phyloP scores from a whole-genome alignment of 805 yeast species.

The Zygoascus tannicola region DNA sequence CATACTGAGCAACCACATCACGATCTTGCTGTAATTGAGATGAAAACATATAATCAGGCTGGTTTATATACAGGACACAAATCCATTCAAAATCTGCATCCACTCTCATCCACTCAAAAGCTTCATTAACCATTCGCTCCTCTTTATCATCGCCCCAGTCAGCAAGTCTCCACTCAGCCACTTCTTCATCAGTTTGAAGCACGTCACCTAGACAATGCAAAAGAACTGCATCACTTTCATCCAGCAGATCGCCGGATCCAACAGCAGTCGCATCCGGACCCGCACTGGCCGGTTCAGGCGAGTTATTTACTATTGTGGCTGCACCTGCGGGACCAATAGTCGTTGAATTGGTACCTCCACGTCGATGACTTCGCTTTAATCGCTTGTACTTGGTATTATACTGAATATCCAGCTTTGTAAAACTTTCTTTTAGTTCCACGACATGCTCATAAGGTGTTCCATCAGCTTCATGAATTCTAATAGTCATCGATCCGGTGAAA shows the following conservation, averaged over 20 bases:
- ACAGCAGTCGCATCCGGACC: slow-evolving; percentile 3
- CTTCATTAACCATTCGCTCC: slow-evolving; percentile 62
- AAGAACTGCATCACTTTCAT: slow-evolving; percentile 26
- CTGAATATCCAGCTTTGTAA: slow-evolving; percentile 84
- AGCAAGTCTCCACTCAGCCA: slow-evolving; percentile 59
- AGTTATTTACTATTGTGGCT: slow-evolving; percentile 17
- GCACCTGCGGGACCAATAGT: slow-evolving; percentile 19
- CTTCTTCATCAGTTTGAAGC: slow-evolving; percentile 49
- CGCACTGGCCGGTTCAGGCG: slow-evolving; percentile 8
- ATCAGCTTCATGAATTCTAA: slow-evolving; percentile 94
- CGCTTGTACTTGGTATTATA: slow-evolving; percentile 91
- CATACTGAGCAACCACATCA: slow-evolving; percentile 92
- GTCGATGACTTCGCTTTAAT: slow-evolving; percentile 48
- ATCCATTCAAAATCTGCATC: slow-evolving; percentile 98
- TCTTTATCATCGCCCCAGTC: slow-evolving; percentile 67
- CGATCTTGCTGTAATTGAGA: slow-evolving; percentile 91
- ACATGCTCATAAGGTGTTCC: slow-evolving; percentile 98
- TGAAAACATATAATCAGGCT: slow-evolving; percentile 90
- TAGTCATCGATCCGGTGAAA: slow-evolving; percentile 88
- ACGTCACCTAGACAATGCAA: slow-evolving; percentile 70
- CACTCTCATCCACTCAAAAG: slow-evolving; percentile 96
- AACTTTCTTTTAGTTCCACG: slow-evolving; percentile 76
- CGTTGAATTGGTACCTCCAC: slow-evolving; percentile 10
- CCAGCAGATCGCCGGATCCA: slow-evolving; percentile 13
- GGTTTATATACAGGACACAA: slow-evolving; percentile 67